A percentile compares a stretch with the other conserved stretches of the same genome.
phyloP scores from a whole-genome alignment of 106 monocot genomes.

The Apostasia shenzhenica region DNA sequence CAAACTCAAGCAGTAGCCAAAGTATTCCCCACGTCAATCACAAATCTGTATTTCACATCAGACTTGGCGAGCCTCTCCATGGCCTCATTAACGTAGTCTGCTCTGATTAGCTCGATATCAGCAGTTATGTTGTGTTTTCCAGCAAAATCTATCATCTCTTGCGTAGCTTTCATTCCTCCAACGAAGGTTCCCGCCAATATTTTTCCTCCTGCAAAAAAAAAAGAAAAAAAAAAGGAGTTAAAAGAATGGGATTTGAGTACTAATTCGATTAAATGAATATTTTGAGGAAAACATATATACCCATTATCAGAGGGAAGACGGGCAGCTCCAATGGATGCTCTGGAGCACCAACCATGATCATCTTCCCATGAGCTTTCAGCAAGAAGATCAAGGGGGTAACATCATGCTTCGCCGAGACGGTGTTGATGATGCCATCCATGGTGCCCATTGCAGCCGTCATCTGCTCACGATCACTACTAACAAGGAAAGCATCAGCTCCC shows the following conservation, averaged over 20 bases:
- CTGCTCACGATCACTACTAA: constrained; percentile 23
- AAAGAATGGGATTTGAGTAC: too few relatives aligned
- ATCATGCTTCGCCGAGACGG: constrained; percentile 24
- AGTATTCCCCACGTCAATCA: constrained; percentile 33
- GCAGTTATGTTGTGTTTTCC: constrained; percentile 35
- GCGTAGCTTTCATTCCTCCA: background rate
- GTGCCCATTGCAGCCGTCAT: constrained; percentile 29
- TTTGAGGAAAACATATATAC: constrained; percentile 9
- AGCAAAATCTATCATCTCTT: background rate
- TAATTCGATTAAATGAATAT: too few relatives aligned
- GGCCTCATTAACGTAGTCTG: constrained; percentile 34
- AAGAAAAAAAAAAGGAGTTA: too few relatives aligned
- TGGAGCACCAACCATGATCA: constrained; percentile 35
- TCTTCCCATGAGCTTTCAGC: constrained; percentile 23
- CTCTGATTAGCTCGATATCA: constrained; percentile 26
- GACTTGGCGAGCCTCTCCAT: constrained; percentile 28
- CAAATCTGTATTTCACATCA: constrained; percentile 35
- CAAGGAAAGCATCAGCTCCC: constrained; percentile 35
- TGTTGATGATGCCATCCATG: constrained; percentile 9
- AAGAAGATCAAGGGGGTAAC: constrained; percentile 20
- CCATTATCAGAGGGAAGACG: constrained; percentile 23
- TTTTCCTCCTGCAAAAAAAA: constrained; percentile 17
- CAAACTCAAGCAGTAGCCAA: background rate
- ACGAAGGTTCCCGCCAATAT: constrained; percentile 30
- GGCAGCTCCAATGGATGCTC: constrained; percentile 34